Conservation (phyloP, 768 basidiomycete genomes). For the Mycena sanguinolenta region DNA sequence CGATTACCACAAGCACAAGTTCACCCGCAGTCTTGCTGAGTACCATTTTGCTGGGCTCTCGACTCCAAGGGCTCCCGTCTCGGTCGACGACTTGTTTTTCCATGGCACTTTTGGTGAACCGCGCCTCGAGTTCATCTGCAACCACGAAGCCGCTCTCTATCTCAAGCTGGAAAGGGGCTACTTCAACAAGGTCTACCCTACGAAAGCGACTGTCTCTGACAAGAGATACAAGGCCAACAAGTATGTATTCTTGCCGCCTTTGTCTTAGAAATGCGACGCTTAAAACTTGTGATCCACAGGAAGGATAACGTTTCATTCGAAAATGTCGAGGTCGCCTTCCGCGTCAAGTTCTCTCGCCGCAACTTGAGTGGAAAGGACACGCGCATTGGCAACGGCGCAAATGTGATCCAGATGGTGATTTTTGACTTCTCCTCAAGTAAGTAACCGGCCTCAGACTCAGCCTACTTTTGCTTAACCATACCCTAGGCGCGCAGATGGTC, state of each 20-base stretch:
- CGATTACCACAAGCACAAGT: constrained; percentile 16
- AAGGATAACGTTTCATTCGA: constrained; percentile 2
- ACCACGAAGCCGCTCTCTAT: constrained; percentile 34
- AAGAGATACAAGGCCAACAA: background rate
- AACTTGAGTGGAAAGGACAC: constrained; percentile 17
- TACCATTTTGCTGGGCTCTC: constrained; percentile 19
- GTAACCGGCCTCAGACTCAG: background rate
- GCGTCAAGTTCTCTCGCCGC: constrained; percentile 25
- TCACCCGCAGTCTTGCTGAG: constrained; percentile 27
- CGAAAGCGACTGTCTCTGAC: constrained; percentile 14
- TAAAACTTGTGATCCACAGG: background rate
- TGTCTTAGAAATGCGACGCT: background rate
- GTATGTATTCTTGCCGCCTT: background rate
- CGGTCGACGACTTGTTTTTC: constrained; percentile 31
- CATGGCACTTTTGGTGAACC: constrained; percentile 37
- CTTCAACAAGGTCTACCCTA: constrained; percentile 30
- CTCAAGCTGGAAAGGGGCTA: constrained; percentile 37
- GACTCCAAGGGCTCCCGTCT: background rate
- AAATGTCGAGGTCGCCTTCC: constrained; percentile 8
- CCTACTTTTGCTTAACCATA: background rate
- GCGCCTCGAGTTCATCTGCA: constrained; percentile 35
- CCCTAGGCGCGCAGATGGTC: constrained; percentile 26
- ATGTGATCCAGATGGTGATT: constrained; percentile 25
- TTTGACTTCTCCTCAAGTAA: constrained; percentile 26
- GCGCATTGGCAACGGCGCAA: constrained; percentile 19